Conservation (phyloP, 2,329 filamentous ascomycete species). For the Paecilomyces fulvus region DNA sequence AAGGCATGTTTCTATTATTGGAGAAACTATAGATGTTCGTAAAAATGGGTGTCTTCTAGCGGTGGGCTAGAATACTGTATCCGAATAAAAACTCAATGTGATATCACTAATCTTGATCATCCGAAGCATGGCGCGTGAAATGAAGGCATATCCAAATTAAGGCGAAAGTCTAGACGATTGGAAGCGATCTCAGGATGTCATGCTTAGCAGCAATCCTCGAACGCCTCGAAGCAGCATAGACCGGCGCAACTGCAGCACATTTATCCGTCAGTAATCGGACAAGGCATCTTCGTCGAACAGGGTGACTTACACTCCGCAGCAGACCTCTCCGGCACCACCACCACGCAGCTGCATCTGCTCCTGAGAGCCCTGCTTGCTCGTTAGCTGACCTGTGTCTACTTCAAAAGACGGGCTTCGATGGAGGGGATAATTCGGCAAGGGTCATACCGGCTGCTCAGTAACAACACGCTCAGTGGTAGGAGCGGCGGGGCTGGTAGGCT, state of each 20-base stretch:
- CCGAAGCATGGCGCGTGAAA: not conserved
- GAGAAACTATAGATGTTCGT: not conserved
- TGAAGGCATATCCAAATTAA: not conserved
- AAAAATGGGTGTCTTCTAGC: not conserved
- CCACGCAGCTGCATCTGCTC: constrained; percentile 22
- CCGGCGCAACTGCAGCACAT: constrained; percentile 16
- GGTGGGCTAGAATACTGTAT: not conserved
- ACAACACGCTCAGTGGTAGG: constrained; percentile 16
- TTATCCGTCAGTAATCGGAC: not conserved
- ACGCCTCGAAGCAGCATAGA: constrained; percentile 23
- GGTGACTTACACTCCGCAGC: constrained; percentile 23
- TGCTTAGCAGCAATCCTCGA: constrained; percentile 22
- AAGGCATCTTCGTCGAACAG: not conserved
- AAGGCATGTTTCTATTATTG: not conserved
- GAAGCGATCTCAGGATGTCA: constrained; percentile 11
- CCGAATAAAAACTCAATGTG: not conserved
- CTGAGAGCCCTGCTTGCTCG: constrained; percentile 8
- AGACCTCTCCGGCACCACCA: constrained; percentile 22
- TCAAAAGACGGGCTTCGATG: not conserved
- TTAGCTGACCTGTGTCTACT: not conserved
- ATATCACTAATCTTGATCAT: not conserved
- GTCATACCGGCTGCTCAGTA: constrained; percentile 18
- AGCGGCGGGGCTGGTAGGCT: constrained; percentile 22
- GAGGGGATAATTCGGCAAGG: too few species aligned
- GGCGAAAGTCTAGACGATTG: not conserved